These are phyloP conservation scores for Dichotomopilus funicola DNA, from an alignment of 2,329 filamentous ascomycete genomes.

Conservation along the genomic window DNA sequence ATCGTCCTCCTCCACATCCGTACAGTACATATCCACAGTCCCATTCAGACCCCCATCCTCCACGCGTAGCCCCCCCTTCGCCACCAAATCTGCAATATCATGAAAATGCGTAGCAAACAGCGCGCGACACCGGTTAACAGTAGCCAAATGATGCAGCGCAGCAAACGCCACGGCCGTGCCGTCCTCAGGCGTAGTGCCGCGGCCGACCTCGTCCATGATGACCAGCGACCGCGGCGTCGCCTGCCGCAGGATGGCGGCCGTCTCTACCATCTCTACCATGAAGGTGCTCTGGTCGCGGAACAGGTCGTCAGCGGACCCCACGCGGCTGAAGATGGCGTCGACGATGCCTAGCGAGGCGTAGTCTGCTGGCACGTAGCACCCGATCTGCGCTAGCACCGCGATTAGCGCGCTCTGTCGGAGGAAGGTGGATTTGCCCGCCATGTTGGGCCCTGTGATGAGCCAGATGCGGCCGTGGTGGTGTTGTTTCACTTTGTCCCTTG, in stretches of 20 bases:
- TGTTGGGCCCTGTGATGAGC: constrained; percentile 82
- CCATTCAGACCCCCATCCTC: constrained; percentile 30
- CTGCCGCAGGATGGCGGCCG: constrained; percentile 77
- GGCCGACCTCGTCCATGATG: constrained; percentile 97
- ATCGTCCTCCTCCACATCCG: constrained; percentile 72
- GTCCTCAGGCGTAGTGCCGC: constrained; percentile 90
- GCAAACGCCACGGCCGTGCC: constrained; percentile 87
- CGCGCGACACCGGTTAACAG: constrained; percentile 68
- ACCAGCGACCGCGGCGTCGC: constrained; percentile 83
- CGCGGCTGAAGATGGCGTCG: constrained; percentile 91
- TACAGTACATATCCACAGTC: constrained; percentile 71
- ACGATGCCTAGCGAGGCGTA: constrained; percentile 83
- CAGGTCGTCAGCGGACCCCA: constrained; percentile 92
- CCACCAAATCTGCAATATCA: constrained; percentile 68
- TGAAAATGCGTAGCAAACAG: constrained; percentile 98
- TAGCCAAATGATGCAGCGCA: constrained; percentile 74
- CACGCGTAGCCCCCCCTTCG: constrained; percentile 39
- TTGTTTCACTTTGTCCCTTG: constrained; percentile 25
- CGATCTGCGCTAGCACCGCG: constrained; percentile 85
- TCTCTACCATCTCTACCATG: constrained; percentile 99
- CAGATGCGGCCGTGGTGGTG: constrained; percentile 50
- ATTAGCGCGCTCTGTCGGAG: constrained; percentile 93
- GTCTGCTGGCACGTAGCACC: constrained; percentile 84
- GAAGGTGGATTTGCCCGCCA: constrained; percentile 96
- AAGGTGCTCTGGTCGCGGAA: constrained; percentile 94